These are phyloP conservation scores for Ceratocystis papillata DNA, from an alignment of 2,329 filamentous ascomycete genomes.

Conservation along the genomic window DNA sequence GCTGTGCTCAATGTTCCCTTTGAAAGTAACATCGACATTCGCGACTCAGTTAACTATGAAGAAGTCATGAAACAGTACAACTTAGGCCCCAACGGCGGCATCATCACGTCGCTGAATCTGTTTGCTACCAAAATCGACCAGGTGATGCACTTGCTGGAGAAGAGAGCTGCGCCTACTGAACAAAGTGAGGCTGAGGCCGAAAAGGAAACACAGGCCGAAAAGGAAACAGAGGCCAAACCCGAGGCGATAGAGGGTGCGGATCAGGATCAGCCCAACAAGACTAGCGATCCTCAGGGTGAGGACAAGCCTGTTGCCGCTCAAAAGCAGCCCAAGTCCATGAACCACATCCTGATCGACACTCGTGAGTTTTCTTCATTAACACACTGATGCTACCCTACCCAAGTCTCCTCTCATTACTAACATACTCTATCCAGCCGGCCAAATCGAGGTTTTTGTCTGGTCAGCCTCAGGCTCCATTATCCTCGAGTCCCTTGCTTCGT, in stretches of 20 bases:
- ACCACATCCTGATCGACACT: slow-evolving; percentile 86
- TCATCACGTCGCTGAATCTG: slow-evolving; percentile 87
- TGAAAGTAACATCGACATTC: slow-evolving; percentile 96
- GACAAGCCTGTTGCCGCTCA: slow-evolving; percentile 52
- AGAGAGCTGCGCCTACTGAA: slow-evolving; percentile 51
- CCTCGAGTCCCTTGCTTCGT: slow-evolving; percentile 81
- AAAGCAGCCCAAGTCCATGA: slow-evolving; percentile 52
- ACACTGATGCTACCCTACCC: background rate
- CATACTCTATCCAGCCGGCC: slow-evolving; percentile 48
- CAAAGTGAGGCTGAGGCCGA: slow-evolving; percentile 31
- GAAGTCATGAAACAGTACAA: slow-evolving; percentile 99
- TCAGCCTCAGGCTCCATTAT: slow-evolving; percentile 90
- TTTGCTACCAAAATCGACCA: slow-evolving; percentile 98
- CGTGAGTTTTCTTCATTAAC: slow-evolving; percentile 33
- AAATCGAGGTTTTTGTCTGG: slow-evolving; percentile 99
- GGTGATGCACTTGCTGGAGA: slow-evolving; percentile 79
- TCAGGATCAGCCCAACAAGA: slow-evolving; percentile 89
- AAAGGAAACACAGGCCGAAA: slow-evolving; percentile 77
- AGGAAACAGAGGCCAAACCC: slow-evolving; percentile 88
- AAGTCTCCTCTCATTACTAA: background rate
- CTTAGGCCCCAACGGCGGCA: slow-evolving; percentile 90
- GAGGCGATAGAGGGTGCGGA: slow-evolving; percentile 88
- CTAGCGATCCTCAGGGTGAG: slow-evolving; percentile 79
- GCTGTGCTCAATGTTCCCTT: slow-evolving; percentile 90
- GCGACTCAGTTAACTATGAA: slow-evolving; percentile 97